These are phyloP conservation scores for Fomitiporia mediterranea DNA, from an alignment of 1,284 basidiomycete genomes.

Conservation along the genomic window DNA sequence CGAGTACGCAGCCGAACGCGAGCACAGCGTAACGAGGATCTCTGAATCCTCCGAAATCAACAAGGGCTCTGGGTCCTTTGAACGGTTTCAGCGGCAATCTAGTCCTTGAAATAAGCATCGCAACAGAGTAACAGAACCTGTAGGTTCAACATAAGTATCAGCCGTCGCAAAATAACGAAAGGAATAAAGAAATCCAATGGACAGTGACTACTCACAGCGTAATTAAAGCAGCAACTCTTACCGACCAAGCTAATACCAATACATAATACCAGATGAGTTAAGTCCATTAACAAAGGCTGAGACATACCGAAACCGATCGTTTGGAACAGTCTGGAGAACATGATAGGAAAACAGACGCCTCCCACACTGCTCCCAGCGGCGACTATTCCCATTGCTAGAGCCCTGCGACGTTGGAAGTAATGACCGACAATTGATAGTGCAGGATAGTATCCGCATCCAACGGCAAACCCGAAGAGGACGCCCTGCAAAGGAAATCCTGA, in stretches of 20 bases:
- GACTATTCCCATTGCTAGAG: slow-evolving; percentile 15
- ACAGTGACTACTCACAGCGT: slow-evolving; percentile 9
- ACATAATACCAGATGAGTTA: not conserved
- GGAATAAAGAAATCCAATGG: not conserved
- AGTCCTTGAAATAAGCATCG: slow-evolving; percentile 7
- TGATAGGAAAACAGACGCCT: slow-evolving; percentile 28
- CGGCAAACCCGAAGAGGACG: slow-evolving; percentile 11
- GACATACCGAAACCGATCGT: slow-evolving; percentile 12
- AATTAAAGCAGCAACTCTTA: slow-evolving; percentile 14
- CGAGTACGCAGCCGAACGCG: slow-evolving; percentile 7
- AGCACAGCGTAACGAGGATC: slow-evolving; percentile 6
- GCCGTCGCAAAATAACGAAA: not conserved
- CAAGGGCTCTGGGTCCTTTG: not conserved
- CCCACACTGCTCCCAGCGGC: slow-evolving; percentile 25
- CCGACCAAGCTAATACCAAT: slow-evolving; percentile 9
- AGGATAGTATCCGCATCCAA: slow-evolving; percentile 10
- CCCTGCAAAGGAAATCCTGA: not conserved
- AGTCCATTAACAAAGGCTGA: not conserved
- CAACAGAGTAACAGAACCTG: slow-evolving; percentile 5
- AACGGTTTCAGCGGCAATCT: slow-evolving; percentile 6
- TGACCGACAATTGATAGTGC: slow-evolving; percentile 15
- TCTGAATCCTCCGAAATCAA: slow-evolving; percentile 7
- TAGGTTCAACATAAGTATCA: not conserved
- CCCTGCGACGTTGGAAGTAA: slow-evolving; percentile 12
- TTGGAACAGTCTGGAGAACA: slow-evolving; percentile 29